These are phyloP conservation scores for Saccharomyces hybrid DNA, from an alignment of 1,139 yeast genomes.

Conservation along the genomic window DNA sequence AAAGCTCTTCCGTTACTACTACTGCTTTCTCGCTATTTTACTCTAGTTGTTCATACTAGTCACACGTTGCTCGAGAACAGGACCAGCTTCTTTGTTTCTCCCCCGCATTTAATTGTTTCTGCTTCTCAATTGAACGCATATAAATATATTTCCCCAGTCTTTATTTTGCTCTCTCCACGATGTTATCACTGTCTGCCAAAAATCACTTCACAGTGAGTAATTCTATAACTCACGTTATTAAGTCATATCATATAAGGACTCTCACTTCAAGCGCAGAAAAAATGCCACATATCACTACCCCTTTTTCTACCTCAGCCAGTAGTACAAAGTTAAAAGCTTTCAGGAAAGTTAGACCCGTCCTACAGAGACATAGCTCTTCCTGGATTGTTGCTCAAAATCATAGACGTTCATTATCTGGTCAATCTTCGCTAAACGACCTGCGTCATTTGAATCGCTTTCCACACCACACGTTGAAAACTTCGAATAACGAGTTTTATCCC, in stretches of 20 bases:
- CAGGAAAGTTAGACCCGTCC: neutral
- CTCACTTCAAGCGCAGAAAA: neutral
- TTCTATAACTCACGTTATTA: neutral
- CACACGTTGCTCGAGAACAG: constrained; percentile 1
- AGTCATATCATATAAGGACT: neutral
- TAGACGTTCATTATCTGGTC: neutral
- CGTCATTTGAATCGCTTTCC: constrained; percentile 1
- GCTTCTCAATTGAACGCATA: neutral
- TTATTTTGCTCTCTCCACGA: neutral
- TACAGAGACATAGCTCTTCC: neutral
- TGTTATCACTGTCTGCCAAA: neutral
- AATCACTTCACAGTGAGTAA: neutral
- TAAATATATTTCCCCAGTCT: neutral
- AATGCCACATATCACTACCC: neutral
- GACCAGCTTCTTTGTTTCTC: neutral
- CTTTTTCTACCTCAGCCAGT: neutral
- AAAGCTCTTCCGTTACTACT: neutral
- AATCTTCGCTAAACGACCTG: neutral
- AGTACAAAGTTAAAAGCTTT: constrained; percentile 1
- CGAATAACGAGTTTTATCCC: constrained; percentile 17
- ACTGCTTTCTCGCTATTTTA: neutral
- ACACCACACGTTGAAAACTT: constrained; percentile 6
- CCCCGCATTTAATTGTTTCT: neutral
- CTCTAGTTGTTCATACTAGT: neutral
- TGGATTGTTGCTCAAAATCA: neutral